Base-by-base conservation (phyloP, 75 land plant species). In the Selaginella tamariscina region DNA sequence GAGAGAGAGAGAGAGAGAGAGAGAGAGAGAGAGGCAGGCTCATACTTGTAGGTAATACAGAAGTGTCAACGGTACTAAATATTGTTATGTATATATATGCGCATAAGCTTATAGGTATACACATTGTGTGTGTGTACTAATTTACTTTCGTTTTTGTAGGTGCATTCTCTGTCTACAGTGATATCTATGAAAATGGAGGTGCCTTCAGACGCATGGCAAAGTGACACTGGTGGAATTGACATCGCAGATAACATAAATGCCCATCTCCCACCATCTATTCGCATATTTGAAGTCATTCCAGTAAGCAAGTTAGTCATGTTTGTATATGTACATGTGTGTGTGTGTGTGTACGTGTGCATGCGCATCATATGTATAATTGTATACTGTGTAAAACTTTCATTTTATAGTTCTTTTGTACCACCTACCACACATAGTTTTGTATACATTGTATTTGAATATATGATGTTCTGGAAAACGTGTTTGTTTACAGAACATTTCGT, bases 111-210 rank as follows among this genome's bases (percentile, higher is more conserved):
- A n/a, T n/a, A n/a, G n/a, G n/a, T n/a, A n/a, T n/a, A n/a, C n/a
- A n/a, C n/a, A n/a, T n/a, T n/a, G n/a, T n/a, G n/a, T n/a, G n/a
- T 39, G 5, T 15, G 49, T 39, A 15, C 49, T 39, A 5, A 15
- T 39, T 39, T 39, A 5, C 49, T 39, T 5, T 39, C 49, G 49
- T 39, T 39, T 39, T 39, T 39, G 5, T 70, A 94, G 98, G 98
- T 94, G 74, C 98, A 94, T 72, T 94, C 98, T 0, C 72, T 89
- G 69, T 85, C 91, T 32, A 94, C 98, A 5, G 87, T 79, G 67
- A 85, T 94, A 69, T 74, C 96, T 9, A 65, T 94, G 33, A 94
- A 94, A 69, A 87, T 94, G 96, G 98, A 94, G 75, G 79, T 94
- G 27, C 91, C 96, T 54, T 78, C 56, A 44, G 64, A 75, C 70